These are phyloP conservation scores for Paramyrothecium roridum DNA, from an alignment of 2,329 filamentous ascomycete genomes.

Conservation along the genomic window DNA sequence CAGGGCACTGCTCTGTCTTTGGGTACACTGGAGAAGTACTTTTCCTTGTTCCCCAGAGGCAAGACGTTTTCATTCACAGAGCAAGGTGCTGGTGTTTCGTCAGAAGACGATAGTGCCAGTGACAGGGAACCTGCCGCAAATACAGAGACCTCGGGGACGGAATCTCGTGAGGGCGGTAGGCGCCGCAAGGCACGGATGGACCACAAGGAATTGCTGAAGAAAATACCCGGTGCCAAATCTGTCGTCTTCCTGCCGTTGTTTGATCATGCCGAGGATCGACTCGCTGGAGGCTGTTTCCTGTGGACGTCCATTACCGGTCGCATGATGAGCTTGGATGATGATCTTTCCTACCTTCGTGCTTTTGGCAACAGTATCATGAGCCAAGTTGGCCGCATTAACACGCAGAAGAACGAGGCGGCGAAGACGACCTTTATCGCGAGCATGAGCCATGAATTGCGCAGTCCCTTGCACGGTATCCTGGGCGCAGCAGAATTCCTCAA, in stretches of 20 bases:
- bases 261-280: constrained; percentile 28
- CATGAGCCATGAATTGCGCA: constrained; percentile 56
- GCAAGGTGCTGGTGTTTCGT: constrained; percentile 21
- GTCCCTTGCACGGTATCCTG: constrained; percentile 54
- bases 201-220: constrained; percentile 27
- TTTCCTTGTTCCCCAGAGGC: constrained; percentile 22
- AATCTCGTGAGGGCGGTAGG: not conserved
- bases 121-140: constrained; percentile 13
- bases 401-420: constrained; percentile 45
- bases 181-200: constrained; percentile 19
- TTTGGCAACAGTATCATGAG: constrained; percentile 38
- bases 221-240: constrained; percentile 27
- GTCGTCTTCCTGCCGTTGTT: constrained; percentile 32
- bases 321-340: constrained; percentile 32
- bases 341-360: constrained; percentile 30
- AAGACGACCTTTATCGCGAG: constrained; percentile 58
- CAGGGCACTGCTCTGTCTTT: constrained; percentile 21
- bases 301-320: constrained; percentile 28
- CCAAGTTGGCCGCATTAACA: constrained; percentile 52
- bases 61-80: constrained; percentile 25
- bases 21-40: constrained; percentile 25
- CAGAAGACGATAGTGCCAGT: constrained; percentile 26
- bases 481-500: constrained; percentile 48
- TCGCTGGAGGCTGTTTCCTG: constrained; percentile 31
- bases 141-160: not conserved